phyloP scores from a whole-genome alignment of 805 yeast species.

The Wickerhamiella azymoides region DNA sequence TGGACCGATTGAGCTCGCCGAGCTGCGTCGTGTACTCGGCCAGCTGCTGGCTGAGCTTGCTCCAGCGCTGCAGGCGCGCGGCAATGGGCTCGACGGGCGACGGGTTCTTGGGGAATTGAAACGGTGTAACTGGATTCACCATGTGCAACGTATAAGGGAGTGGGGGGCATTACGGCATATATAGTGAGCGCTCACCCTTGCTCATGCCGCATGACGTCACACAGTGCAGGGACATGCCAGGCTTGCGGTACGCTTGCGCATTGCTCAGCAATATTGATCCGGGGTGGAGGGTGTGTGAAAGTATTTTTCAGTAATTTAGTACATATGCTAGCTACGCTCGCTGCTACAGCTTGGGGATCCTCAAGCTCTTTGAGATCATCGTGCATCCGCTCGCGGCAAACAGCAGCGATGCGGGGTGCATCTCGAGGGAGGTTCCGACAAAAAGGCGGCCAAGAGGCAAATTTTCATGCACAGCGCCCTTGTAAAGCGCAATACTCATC shows the following conservation, averaged over 20 bases:
- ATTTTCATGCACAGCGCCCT: slow-evolving; percentile 29
- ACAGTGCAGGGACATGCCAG: neutral
- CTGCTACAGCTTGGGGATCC: slow-evolving; percentile 75
- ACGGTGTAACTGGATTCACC: slow-evolving; percentile 7
- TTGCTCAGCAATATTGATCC: neutral
- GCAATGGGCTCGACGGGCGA: slow-evolving; percentile 81
- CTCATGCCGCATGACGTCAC: neutral
- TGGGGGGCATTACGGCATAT: neutral
- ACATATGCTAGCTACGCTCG: neutral
- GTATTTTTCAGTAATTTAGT: too few relatives aligned
- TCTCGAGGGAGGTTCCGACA: slow-evolving; percentile 44
- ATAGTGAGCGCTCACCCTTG: neutral
- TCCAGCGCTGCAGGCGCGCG: slow-evolving; percentile 71
- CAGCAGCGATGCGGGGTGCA: slow-evolving; percentile 54
- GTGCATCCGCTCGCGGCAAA: slow-evolving; percentile 76
- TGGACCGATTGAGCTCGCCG: slow-evolving; percentile 47
- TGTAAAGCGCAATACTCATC: slow-evolving; percentile 55
- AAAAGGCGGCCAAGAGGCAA: slow-evolving; percentile 57
- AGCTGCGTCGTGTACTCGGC: slow-evolving; percentile 66
- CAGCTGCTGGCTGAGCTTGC: slow-evolving; percentile 59
- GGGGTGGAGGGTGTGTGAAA: neutral
- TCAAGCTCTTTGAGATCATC: slow-evolving; percentile 80
- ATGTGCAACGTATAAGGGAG: neutral
- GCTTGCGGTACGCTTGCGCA: neutral
- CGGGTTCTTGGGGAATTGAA: slow-evolving; percentile 39